phyloP scores from a whole-genome alignment of 352 stramenopile species.

The Blastocystis sp. region DNA sequence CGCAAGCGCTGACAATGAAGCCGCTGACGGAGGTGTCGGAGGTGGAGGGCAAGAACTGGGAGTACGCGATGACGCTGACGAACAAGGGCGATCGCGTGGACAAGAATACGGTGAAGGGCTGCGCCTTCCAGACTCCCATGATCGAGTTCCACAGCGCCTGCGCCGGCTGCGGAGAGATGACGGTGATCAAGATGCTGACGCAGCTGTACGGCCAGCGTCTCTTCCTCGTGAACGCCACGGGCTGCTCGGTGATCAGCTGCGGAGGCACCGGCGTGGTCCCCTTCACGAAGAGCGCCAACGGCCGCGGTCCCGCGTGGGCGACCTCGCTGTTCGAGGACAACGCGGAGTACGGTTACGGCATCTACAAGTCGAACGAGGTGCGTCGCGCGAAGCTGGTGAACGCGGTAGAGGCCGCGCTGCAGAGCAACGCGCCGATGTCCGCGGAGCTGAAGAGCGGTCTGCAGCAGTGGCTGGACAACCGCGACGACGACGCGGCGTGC shows the following conservation, averaged over 20 bases:
- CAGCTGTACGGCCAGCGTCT: slow-evolving; percentile 67
- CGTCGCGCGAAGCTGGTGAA: slow-evolving; percentile 61
- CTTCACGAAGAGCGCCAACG: slow-evolving; percentile 60
- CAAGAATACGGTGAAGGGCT: too few species aligned
- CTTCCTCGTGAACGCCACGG: slow-evolving; percentile 66
- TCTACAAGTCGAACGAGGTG: slow-evolving; percentile 60
- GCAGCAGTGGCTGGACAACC: slow-evolving; percentile 64
- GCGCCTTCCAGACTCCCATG: slow-evolving; percentile 64
- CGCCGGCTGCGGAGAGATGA: slow-evolving; percentile 63
- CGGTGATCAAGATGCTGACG: slow-evolving; percentile 65
- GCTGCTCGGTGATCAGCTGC: slow-evolving; percentile 63
- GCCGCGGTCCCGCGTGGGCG: slow-evolving; percentile 61
- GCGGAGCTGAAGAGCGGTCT: slow-evolving; percentile 61
- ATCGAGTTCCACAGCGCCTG: slow-evolving; percentile 65
- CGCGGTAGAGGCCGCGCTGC: slow-evolving; percentile 60
- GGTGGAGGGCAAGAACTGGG: slow-evolving; percentile 62
- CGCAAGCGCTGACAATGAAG: slow-evolving; percentile 63
- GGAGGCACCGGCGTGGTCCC: slow-evolving; percentile 51
- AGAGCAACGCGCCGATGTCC: slow-evolving; percentile 38
- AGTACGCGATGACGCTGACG: too few species aligned
- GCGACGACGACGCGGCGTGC: slow-evolving; percentile 65
- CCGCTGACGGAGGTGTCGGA: slow-evolving; percentile 61
- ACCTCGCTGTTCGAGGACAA: too few species aligned
- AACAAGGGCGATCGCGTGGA: too few species aligned
- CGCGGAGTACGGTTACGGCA: slow-evolving; percentile 60